These are phyloP conservation scores for Erythrobasidium hasegawianum DNA, from an alignment of 1,284 basidiomycete species.

Conservation along the genomic window DNA sequence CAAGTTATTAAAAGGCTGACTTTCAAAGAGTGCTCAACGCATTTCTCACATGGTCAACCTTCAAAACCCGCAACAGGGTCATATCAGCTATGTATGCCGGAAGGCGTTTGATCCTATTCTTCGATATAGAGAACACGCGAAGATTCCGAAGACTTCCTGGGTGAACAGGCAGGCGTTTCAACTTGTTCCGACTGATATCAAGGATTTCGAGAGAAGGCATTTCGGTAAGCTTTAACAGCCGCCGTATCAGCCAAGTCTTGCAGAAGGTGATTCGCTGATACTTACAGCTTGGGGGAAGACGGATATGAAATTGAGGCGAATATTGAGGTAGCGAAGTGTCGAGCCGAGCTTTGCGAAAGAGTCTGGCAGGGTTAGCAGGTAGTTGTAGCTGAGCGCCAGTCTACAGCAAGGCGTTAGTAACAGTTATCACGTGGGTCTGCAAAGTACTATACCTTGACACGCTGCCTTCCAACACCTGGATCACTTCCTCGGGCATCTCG, in stretches of 20 bases:
- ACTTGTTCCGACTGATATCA: slow-evolving; percentile 89
- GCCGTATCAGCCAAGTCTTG: too few relatives aligned
- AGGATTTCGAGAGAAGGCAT: slow-evolving; percentile 88
- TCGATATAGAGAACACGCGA: slow-evolving; percentile 71
- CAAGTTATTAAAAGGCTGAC: too few relatives aligned
- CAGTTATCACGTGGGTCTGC: too few relatives aligned
- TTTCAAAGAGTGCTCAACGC: too few relatives aligned
- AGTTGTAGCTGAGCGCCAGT: slow-evolving; percentile 82
- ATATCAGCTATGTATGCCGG: slow-evolving; percentile 72
- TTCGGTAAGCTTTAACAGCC: slow-evolving; percentile 67
- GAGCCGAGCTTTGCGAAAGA: slow-evolving; percentile 68
- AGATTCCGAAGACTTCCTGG: slow-evolving; percentile 77
- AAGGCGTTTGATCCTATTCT: slow-evolving; percentile 74
- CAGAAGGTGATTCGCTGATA: too few relatives aligned
- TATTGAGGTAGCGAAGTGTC: slow-evolving; percentile 83
- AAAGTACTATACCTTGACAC: slow-evolving; percentile 82
- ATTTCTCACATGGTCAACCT: slow-evolving; percentile 66
- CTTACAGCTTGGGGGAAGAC: slow-evolving; percentile 81
- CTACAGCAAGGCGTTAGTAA: slow-evolving; percentile 52
- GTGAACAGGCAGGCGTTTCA: slow-evolving; percentile 70
- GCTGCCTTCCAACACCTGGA: slow-evolving; percentile 64
- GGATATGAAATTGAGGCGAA: slow-evolving; percentile 80
- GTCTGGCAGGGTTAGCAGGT: slow-evolving; percentile 70
- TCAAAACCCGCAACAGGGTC: slow-evolving; percentile 66
- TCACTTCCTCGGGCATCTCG: slow-evolving; percentile 68